phyloP scores from a whole-genome alignment of 2,329 filamentous ascomycete genomes.

The Cladobotryum mycophilum region DNA sequence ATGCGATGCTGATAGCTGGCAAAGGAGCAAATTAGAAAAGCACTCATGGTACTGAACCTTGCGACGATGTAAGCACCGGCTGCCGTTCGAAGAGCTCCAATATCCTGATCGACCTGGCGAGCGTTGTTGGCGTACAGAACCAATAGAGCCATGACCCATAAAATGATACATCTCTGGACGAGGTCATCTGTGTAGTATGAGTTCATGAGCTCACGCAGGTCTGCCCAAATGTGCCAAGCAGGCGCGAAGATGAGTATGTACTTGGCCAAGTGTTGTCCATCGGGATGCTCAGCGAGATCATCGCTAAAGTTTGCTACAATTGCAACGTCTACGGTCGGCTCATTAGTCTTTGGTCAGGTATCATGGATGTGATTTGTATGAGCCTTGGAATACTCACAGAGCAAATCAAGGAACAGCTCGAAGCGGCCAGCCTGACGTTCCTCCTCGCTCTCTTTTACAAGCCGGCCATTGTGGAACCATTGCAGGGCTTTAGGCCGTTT shows the following conservation, averaged over 20 bases:
- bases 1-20: conserved; percentile 41
- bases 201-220: conserved; percentile 46
- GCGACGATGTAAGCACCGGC: conserved; percentile 42
- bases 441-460: conserved; percentile 36
- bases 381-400: conserved; percentile 27
- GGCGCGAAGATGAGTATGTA: conserved; percentile 43
- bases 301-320: conserved; percentile 47
- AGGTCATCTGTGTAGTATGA: conserved; percentile 47
- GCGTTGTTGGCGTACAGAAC: conserved; percentile 45
- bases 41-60: conserved; percentile 33
- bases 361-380: not conserved
- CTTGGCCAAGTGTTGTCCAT: conserved; percentile 38
- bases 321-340: conserved; percentile 28
- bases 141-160: conserved; percentile 46
- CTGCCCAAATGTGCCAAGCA: conserved; percentile 45
- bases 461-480: conserved; percentile 38
- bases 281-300: conserved; percentile 38
- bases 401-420: conserved; percentile 43
- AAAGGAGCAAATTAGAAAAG: conserved; percentile 38
- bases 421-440: conserved; percentile 41
- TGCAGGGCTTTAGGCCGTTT: conserved; percentile 35
- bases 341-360: not conserved
- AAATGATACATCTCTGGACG: conserved; percentile 38
- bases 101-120: conserved; percentile 34
- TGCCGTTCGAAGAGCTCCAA: conserved; percentile 38